A percentile compares a stretch with the other conserved stretches of the same genome.
Evolutionary conservation across 768 basidiomycete species (phyloP).

Genomic region (Mycena epipterygia): DNA sequence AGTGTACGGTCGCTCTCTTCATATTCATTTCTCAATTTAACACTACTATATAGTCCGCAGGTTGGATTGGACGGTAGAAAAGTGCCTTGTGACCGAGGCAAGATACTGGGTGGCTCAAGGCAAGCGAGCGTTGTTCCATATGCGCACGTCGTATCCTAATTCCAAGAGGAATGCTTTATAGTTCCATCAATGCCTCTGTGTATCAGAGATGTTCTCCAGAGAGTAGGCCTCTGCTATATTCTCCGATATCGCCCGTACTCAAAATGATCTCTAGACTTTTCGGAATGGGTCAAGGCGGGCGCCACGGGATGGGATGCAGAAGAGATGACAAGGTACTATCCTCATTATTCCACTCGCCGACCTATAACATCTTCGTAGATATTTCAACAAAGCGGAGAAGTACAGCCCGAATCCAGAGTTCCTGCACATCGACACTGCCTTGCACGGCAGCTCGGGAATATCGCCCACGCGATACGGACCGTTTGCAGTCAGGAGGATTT

Average conservation of each 20-base stretch:
- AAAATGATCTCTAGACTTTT: conserved; percentile 25
- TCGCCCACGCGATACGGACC: conserved; percentile 9
- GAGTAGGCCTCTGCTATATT: conserved; percentile 5
- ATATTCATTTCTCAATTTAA: background rate
- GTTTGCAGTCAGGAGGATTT: conserved; percentile 13
- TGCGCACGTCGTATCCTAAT: background rate
- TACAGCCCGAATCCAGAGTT: conserved; percentile 25
- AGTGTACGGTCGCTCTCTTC: conserved; percentile 10
- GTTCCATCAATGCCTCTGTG: conserved; percentile 35
- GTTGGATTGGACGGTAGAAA: background rate
- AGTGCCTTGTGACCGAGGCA: conserved; percentile 24
- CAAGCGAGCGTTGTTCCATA: background rate
- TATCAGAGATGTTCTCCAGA: conserved; percentile 36
- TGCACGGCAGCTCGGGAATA: conserved; percentile 25
- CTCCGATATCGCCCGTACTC: background rate
- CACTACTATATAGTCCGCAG: conserved; percentile 2
- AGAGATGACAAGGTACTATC: conserved; percentile 19
- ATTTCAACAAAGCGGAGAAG: conserved; percentile 35
- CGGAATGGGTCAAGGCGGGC: conserved; percentile 37
- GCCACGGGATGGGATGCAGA: conserved; percentile 35
- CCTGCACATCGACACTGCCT: conserved; percentile 14
- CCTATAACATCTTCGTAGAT: background rate
- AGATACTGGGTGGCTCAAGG: conserved; percentile 33
- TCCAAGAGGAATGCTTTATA: background rate
- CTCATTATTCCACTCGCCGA: background rate